These are phyloP conservation scores for Rostrohypoxylon terebratum DNA, from an alignment of 495 filamentous ascomycete species.

Conservation along the genomic window DNA sequence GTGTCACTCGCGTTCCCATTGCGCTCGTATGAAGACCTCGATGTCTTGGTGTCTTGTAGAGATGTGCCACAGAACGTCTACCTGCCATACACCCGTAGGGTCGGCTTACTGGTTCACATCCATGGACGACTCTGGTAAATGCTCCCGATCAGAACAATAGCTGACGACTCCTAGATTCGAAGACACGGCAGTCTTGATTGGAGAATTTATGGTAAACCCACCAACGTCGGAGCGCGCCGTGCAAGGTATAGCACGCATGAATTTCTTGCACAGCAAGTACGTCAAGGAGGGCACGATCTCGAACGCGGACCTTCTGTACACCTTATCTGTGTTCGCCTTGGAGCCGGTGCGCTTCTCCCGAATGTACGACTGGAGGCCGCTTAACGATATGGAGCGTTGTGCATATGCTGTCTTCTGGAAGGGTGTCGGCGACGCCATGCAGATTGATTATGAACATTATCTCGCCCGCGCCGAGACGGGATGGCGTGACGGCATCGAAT, in stretches of 20 bases:
- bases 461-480: constrained; percentile 48
- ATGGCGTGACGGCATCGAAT: constrained; percentile 72
- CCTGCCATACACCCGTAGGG: neutral
- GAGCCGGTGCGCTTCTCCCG: constrained; percentile 70
- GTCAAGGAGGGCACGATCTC: constrained; percentile 68
- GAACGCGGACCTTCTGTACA: constrained; percentile 76
- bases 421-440: constrained; percentile 70
- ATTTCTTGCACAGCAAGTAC: constrained; percentile 73
- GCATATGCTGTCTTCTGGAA: constrained; percentile 76
- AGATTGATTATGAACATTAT: constrained; percentile 61
- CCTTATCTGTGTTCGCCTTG: constrained; percentile 69
- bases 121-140: neutral
- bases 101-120: neutral
- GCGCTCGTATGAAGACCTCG: neutral
- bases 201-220: constrained; percentile 58
- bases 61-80: neutral
- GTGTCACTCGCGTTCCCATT: constrained; percentile 3
- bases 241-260: constrained; percentile 70
- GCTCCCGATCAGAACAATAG: neutral
- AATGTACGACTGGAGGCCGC: constrained; percentile 70
- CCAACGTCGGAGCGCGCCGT: constrained; percentile 63
- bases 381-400: constrained; percentile 73
- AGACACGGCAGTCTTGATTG: constrained; percentile 70
- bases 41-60: neutral
- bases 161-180: constrained; percentile 58